Base-by-base conservation (phyloP, 345 rosid genomes). In the Salix dunnii region DNA sequence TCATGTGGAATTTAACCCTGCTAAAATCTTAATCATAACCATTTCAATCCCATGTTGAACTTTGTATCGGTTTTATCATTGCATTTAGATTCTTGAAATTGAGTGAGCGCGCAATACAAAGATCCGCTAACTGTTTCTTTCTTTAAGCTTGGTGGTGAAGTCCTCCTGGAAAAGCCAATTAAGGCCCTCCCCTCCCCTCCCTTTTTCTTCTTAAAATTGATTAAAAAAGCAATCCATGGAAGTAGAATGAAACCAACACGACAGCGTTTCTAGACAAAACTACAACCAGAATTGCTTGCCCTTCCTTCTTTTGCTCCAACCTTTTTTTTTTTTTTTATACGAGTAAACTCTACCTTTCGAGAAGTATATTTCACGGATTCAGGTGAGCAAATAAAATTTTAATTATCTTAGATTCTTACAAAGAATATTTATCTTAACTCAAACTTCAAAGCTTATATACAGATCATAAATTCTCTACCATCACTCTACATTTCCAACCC, bases 81-180 rank as follows among this genome's bases (percentile, higher is more conserved):
- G 80, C 70, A 71, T 69, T 58, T 78, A 62, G 79, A 78, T 82
- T 25, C 81, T 70, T 63, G 76, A 71, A 70, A 67, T 72, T 69
- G 70, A 71, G 27, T 75, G 79, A 67, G 28, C 43, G 43, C 13
- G 43, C 63, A 35, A 62, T 62, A 13, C 35, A 71, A 28, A 16
- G 30, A 43, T 48, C 51, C 20, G 49, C 20, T 4, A 43, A 7
- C 28, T 7, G 2, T 30, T 40, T 21, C 33, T 21, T 46, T 49
- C 38, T 38, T 35, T 27, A 51, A 62, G 76, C 42, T 67, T 65
- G 68, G 62, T 40, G 60, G 31, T 23, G 43, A 48, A 48, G 42
- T 7, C 49, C 38, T 66, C 48, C 17, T 6, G 28, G 10, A 64
- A 77, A 48, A 7, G 66, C 23, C 66, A 53, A n/a, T n/a, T n/a